These are phyloP conservation scores for Psilocybe subaeruginosa DNA, from an alignment of 768 basidiomycete genomes.

Conservation along the genomic window DNA sequence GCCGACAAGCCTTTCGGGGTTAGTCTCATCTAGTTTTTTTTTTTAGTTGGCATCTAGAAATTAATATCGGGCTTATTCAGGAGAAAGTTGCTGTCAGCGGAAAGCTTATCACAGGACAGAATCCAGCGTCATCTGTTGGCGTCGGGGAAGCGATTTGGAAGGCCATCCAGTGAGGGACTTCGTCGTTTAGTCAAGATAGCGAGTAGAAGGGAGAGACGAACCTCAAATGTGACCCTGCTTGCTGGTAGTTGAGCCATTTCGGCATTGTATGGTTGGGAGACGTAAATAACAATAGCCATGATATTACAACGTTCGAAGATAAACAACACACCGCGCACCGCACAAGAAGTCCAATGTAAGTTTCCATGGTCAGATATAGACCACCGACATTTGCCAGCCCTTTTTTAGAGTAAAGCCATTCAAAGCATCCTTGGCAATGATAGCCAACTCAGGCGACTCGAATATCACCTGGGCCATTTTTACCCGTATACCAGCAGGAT, in stretches of 20 bases:
- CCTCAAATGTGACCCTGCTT: background rate
- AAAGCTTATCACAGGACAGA: conserved; percentile 73
- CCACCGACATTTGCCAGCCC: conserved; percentile 82
- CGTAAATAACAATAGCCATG: conserved; percentile 14
- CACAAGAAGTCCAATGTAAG: conserved; percentile 1
- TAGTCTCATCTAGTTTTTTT: conserved; percentile 29
- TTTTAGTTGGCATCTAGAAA: background rate
- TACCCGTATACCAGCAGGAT: conserved; percentile 62
- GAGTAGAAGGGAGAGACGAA: background rate
- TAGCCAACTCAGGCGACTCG: conserved; percentile 74
- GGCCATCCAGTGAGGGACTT: conserved; percentile 33
- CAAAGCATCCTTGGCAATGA: conserved; percentile 78
- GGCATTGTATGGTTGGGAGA: background rate
- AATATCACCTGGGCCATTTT: conserved; percentile 85
- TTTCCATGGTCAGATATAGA: conserved; percentile 50
- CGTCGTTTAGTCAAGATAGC: background rate
- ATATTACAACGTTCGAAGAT: conserved; percentile 22
- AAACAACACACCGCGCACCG: conserved; percentile 22
- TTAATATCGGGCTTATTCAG: conserved; percentile 22
- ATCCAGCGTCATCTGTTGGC: conserved; percentile 58
- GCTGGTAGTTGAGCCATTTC: background rate
- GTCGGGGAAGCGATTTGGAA: conserved; percentile 61
- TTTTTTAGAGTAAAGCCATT: conserved; percentile 89
- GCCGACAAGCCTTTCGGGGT: conserved; percentile 59
- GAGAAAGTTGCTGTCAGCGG: conserved; percentile 59